Conservation (phyloP, 2,329 filamentous ascomycete genomes). For the Diplocarpon rosae region DNA sequence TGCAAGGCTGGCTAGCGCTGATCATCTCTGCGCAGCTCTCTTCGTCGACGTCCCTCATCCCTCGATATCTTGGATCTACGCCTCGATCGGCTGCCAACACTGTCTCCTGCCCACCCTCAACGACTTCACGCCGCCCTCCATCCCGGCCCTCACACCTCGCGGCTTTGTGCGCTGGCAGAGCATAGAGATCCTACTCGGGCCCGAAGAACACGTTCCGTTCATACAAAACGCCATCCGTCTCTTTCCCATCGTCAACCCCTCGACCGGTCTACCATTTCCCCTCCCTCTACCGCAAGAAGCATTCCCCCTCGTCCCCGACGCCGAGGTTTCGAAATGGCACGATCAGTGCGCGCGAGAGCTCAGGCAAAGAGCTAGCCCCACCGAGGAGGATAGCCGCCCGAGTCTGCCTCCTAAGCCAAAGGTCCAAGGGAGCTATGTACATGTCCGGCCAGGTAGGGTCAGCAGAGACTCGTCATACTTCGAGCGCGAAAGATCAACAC, state of each 20-base stretch:
- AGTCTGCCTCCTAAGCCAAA: constrained; percentile 22
- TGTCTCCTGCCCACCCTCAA: constrained; percentile 62
- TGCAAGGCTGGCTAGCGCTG: constrained; percentile 12
- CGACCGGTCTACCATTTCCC: constrained; percentile 60
- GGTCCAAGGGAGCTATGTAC: constrained; percentile 20
- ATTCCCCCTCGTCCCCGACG: constrained; percentile 63
- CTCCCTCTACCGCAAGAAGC: constrained; percentile 45
- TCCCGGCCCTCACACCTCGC: constrained; percentile 71
- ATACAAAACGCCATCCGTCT: constrained; percentile 68
- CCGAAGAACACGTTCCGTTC: constrained; percentile 77
- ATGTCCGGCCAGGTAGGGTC: constrained; percentile 18
- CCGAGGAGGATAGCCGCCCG: constrained; percentile 14
- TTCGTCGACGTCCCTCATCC: constrained; percentile 65
- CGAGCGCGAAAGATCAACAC: constrained; percentile 6
- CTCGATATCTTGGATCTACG: constrained; percentile 85
- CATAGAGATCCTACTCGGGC: constrained; percentile 77
- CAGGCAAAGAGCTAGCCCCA: constrained; percentile 43
- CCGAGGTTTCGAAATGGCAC: constrained; percentile 80
- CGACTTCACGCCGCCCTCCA: constrained; percentile 61
- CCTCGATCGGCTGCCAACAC: constrained; percentile 82
- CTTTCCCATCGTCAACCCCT: constrained; percentile 66
- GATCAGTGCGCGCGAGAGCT: constrained; percentile 62
- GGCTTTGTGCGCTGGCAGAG: constrained; percentile 94
- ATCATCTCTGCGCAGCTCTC: constrained; percentile 38
- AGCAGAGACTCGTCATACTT: constrained; percentile 15